Evolutionary conservation across 2,329 filamentous ascomycete genomes (phyloP).

Genomic region (Coniochaeta sp.): DNA sequence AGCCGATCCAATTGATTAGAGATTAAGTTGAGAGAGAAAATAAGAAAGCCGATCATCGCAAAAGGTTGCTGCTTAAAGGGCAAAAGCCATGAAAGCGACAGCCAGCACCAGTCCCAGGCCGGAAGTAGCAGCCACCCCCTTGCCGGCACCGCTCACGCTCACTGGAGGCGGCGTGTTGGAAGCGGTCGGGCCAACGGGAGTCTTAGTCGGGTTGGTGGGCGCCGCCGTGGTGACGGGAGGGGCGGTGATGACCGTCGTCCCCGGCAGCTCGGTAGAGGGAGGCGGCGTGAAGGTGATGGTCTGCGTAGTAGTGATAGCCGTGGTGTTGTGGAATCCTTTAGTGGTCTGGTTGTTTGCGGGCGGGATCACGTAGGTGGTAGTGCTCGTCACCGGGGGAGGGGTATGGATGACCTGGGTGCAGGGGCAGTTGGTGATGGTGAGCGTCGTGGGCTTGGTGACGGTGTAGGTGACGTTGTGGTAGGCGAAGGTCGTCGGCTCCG

Average conservation of each 20-base stretch:
- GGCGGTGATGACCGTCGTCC: background rate
- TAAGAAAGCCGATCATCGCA: background rate
- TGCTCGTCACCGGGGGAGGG: background rate
- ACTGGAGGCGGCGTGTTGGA: background rate
- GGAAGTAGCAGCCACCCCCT: background rate
- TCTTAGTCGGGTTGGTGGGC: constrained; percentile 1
- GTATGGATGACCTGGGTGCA: background rate
- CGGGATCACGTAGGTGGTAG: background rate
- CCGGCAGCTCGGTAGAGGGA: background rate
- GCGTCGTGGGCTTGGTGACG: constrained; percentile 30
- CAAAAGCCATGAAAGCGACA: background rate
- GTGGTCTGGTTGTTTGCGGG: background rate
- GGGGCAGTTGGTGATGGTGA: constrained; percentile 32
- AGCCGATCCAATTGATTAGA: background rate
- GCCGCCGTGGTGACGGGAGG: too few relatives aligned
- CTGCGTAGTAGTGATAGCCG: background rate
- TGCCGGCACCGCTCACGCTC: background rate
- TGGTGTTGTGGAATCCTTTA: background rate
- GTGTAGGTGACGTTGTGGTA: constrained; percentile 36
- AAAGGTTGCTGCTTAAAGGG: background rate
- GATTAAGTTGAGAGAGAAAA: too few relatives aligned
- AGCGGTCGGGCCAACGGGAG: background rate
- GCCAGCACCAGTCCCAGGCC: background rate
- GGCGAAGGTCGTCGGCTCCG: constrained; percentile 31
- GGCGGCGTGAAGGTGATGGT: background rate